Base-by-base conservation (phyloP, 208 protist species). In the Leishmania major region DNA sequence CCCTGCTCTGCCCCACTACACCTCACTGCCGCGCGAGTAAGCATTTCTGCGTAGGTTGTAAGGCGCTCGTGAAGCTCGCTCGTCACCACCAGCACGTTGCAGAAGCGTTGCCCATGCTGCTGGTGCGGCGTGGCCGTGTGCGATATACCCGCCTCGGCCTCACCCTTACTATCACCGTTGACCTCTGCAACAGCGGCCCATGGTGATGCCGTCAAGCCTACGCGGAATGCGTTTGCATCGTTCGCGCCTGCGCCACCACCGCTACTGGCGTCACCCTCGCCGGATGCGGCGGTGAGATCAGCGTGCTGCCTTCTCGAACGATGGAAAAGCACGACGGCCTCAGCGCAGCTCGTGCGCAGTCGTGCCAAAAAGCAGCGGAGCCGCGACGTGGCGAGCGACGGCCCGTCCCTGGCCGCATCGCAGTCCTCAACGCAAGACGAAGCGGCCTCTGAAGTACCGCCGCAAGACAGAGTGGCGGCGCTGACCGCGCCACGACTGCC, bases 261-360 rank as follows among this genome's bases (percentile, higher is more conserved):
- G 19, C 28, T 40, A 37, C 7, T 53, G 25, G 28, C n/a, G 19
- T n/a, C 28, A 10, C 70, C 45, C 8, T 53, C 5, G 10, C 43
- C 70, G 47, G 28, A 55, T 22, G 45, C 25, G 28, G 25, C 31
- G 43, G 70, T 22, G 4, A 55, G 3, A 74, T 51, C 43, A 35
- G 70, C 8, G 43, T 53, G 43, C 70, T 51, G 45, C 70, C 8
- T 51, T 55, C 45, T 25, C 19, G 45, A 25, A 10, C 10, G n/a
- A 45, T 75, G n/a, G 25, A 62, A 35, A 45, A 45, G 31, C 7
- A 77, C 53, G 35, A 77, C 51, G 19, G 73, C 45, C 51, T 77
- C 73, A 15, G 73, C 73, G 73, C 73, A 77, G 31, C 73, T 77
- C n/a, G 53, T 77, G 73, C 51, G 51, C 15, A 77, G 73, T n/a